Evolutionary conservation across 2,329 filamentous ascomycete species (phyloP).

Genomic region (Cercospora citrullina): DNA sequence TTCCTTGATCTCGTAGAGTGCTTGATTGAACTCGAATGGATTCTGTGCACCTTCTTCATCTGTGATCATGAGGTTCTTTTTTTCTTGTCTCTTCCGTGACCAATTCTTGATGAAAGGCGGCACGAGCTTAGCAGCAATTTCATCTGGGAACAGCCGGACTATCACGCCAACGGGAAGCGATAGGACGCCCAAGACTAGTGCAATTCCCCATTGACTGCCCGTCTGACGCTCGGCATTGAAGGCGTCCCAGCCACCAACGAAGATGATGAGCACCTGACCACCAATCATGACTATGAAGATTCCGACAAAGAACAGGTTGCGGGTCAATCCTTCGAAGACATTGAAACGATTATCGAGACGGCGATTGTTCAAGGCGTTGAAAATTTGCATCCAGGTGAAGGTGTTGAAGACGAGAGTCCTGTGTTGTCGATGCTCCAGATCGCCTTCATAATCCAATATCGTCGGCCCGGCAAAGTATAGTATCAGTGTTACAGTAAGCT

Average conservation of each 20-base stretch:
- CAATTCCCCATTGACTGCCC: constrained; percentile 81
- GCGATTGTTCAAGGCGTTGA: constrained; percentile 97
- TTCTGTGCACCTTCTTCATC: constrained; percentile 39
- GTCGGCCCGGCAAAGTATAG: constrained; percentile 72
- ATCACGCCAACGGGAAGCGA: constrained; percentile 81
- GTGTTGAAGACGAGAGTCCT: constrained; percentile 92
- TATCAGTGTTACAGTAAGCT: constrained; percentile 75
- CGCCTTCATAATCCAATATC: constrained; percentile 59
- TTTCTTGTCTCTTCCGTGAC: constrained; percentile 43
- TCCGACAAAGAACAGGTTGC: constrained; percentile 84
- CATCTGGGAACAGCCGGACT: constrained; percentile 81
- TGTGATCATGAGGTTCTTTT: constrained; percentile 45
- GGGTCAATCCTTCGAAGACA: constrained; percentile 83
- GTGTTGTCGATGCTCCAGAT: constrained; percentile 54
- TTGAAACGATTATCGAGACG: constrained; percentile 94
- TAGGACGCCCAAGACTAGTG: constrained; percentile 77
- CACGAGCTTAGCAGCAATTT: constrained; percentile 52
- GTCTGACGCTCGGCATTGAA: constrained; percentile 74
- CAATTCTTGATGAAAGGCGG: constrained; percentile 44
- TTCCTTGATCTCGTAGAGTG: constrained; percentile 72
- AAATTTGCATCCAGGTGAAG: constrained; percentile 99
- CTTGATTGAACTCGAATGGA: constrained; percentile 64
- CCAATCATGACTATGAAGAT: constrained; percentile 88
- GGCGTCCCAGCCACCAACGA: constrained; percentile 71
- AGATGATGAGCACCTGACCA: constrained; percentile 86